These are phyloP conservation scores for Pseudogymnoascus sp. DNA, from an alignment of 2,329 filamentous ascomycete genomes.

Conservation along the genomic window DNA sequence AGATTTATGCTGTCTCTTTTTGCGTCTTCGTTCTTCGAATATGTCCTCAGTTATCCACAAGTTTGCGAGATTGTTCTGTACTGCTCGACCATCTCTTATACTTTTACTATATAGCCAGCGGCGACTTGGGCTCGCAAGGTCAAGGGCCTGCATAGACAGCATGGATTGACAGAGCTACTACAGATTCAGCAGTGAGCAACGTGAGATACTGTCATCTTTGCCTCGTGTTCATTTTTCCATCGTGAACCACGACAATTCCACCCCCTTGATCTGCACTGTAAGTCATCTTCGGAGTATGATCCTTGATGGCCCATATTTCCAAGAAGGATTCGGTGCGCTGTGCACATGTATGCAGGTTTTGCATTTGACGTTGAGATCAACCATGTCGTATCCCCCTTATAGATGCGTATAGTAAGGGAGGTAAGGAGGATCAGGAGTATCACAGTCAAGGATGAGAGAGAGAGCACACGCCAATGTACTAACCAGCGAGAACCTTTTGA, in stretches of 20 bases:
- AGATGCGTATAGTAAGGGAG: too few species aligned
- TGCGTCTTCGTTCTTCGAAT: background rate
- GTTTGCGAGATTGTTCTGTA: background rate
- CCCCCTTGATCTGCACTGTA: background rate
- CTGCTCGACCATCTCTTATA: background rate
- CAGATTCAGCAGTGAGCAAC: background rate
- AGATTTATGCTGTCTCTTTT: background rate
- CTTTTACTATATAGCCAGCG: background rate
- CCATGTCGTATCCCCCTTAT: background rate
- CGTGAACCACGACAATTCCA: background rate
- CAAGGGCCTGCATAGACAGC: background rate
- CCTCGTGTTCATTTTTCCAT: background rate
- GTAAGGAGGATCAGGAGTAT: background rate
- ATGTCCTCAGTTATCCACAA: background rate
- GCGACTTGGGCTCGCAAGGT: background rate
- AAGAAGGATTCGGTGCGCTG: background rate
- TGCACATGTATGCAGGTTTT: background rate
- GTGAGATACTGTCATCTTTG: background rate
- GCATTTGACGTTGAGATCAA: background rate
- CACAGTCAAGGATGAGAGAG: background rate
- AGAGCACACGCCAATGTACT: background rate
- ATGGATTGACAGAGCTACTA: background rate
- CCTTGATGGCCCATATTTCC: slow-evolving; percentile 4
- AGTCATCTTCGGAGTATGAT: background rate
- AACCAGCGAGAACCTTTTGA: background rate